Base-by-base conservation (phyloP, 2,329 filamentous ascomycete genomes). In the Trichoderma endophyticum region DNA sequence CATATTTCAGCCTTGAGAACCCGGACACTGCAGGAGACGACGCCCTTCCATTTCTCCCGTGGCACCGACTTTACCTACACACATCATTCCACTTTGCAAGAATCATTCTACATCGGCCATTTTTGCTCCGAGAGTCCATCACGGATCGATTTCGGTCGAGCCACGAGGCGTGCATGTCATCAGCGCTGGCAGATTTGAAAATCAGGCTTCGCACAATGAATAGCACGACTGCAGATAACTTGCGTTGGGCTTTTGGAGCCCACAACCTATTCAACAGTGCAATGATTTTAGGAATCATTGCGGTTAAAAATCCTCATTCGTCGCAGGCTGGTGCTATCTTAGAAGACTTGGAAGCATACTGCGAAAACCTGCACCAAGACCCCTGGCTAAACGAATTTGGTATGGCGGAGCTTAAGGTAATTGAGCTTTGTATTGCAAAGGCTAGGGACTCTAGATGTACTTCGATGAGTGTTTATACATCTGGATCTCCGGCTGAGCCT, bases 121-220 rank as follows among this genome's bases (percentile, higher is more conserved):
- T 68, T 7, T 9, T 67, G 12, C 64, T 67, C 6, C 21, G 64
- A 3, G 64, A 67, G 26, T 67, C 64, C 6, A 67, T 67, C 12
- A 67, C 64, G 3, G 64, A 67, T 67, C 64, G 64, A 32, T 67
- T 67, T 21, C 51, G 64, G 9, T 32, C 65, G 2, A 68, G 65
- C 11, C 65, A 68, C 26, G 65, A 68, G 12, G 65, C 65, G 7
- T 68, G 65, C n/a, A 68, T 68, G 65, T 60, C 65, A 8, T 68
- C 65, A 8, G 65, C 65, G 24, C 2, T 68, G 54, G 34, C 65
- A 7, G 65, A 68, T 34, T 57, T 68, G 65, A 68, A 60, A 32
- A 68, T 60, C 21, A 39, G 54, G 4, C 54, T 68, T 21, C 54
- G 54, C 8, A 60, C 65, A 24, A 68, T 68, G 54, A 60, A 68